Conservation (phyloP, 176 grass and related monocot species). For the Aegilops bicornis region DNA sequence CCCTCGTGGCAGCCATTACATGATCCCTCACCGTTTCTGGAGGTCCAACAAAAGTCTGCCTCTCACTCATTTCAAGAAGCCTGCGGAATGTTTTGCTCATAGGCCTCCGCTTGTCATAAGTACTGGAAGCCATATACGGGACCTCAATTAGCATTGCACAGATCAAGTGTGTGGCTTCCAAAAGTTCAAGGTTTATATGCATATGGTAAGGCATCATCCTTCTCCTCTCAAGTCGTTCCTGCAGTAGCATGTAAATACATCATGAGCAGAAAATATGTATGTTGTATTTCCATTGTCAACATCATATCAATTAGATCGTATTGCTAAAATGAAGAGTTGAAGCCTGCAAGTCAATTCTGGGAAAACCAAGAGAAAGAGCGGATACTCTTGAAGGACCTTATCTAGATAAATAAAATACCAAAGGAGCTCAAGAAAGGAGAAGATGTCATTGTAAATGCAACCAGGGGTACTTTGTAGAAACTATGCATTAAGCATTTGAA, state of each 20-base stretch:
- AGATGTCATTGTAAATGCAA: neutral
- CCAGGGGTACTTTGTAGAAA: neutral
- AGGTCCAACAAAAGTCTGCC: conserved; percentile 90
- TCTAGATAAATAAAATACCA: neutral
- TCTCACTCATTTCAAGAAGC: conserved; percentile 89
- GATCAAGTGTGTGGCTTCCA: conserved; percentile 88
- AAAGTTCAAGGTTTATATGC: conserved; percentile 97
- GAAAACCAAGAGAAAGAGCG: neutral
- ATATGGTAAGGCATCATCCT: conserved; percentile 98
- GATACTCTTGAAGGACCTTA: neutral
- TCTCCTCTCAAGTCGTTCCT: conserved; percentile 94
- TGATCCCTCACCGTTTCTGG: conserved; percentile 93
- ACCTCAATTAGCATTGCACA: conserved; percentile 98
- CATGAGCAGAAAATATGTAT: conserved; percentile 13
- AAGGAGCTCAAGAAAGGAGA: neutral
- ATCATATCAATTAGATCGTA: neutral
- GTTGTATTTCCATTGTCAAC: neutral
- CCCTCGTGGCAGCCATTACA: conserved; percentile 89
- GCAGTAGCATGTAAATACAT: conserved; percentile 4
- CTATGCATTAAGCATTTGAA: neutral
- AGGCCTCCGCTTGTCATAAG: conserved; percentile 69
- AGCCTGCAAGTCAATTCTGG: neutral
- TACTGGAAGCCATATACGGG: conserved; percentile 76
- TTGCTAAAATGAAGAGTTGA: neutral
- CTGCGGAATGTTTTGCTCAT: conserved; percentile 90